phyloP scores from a whole-genome alignment of 768 basidiomycete genomes.

The Boletus patriciae region DNA sequence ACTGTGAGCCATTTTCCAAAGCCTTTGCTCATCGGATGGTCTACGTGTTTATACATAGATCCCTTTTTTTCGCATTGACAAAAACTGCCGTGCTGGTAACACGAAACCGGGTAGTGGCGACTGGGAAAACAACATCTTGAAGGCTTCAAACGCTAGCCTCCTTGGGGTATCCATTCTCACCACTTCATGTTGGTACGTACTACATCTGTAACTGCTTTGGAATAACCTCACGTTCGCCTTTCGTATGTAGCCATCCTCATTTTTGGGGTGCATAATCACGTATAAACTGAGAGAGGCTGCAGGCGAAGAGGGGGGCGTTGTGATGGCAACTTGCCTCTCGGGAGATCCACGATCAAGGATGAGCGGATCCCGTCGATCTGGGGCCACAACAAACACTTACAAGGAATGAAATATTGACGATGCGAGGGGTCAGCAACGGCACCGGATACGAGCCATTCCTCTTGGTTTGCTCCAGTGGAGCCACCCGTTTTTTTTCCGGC shows the following conservation, averaged over 20 bases:
- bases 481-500: constrained; percentile 39
- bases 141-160: no score
- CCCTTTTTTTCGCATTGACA: constrained; percentile 58
- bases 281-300: constrained; percentile 56
- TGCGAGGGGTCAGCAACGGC: not conserved
- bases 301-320: constrained; percentile 46
- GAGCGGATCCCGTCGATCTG: constrained; percentile 2
- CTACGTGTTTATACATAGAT: constrained; percentile 38
- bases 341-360: constrained; percentile 5
- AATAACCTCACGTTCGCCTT: not conserved
- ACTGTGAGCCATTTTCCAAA: not conserved
- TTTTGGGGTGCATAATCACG: constrained; percentile 56
- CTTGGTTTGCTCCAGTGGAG: constrained; percentile 13
- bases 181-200: constrained; percentile 50
- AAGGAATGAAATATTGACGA: not conserved
- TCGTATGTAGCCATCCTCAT: constrained; percentile 40
- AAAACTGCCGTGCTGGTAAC: constrained; percentile 52
- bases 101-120: constrained; percentile 35
- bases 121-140: not conserved
- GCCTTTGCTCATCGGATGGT: no score
- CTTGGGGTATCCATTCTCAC: constrained; percentile 51
- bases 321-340: constrained; percentile 23
- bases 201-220: not conserved
- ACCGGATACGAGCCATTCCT: no score
- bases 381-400: not conserved